Evolutionary conservation across 176 grass and related monocot genomes (phyloP).

Genomic region (Paspalum notatum): DNA sequence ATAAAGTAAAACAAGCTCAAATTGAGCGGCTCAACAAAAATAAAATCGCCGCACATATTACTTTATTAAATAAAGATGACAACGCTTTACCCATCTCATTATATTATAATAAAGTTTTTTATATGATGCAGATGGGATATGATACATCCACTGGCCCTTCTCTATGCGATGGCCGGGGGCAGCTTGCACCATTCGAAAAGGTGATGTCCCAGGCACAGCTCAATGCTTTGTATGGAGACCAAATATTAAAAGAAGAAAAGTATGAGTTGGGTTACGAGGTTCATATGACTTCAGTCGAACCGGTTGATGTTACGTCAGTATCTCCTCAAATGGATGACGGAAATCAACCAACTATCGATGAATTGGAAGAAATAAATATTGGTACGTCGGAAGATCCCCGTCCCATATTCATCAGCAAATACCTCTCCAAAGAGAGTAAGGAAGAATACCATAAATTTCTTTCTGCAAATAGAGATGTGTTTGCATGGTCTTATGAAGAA

Average conservation of each 20-base stretch:
- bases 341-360: neutral
- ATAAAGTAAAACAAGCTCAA: neutral
- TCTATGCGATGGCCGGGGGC: neutral
- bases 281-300: neutral
- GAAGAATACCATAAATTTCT: neutral
- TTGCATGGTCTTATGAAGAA: slow-evolving; percentile 15
- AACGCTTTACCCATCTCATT: too few species aligned
- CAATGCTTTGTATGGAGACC: neutral
- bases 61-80: too few species aligned
- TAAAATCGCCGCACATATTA: too few species aligned
- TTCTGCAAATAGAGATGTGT: neutral
- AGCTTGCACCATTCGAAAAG: neutral
- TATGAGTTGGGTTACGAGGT: neutral
- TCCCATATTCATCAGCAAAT: neutral
- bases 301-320: neutral
- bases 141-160: neutral
- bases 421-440: neutral
- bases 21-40: too few species aligned
- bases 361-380: slow-evolving; percentile 12
- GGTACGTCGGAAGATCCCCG: neutral
- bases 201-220: neutral
- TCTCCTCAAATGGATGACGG: slow-evolving; percentile 18
- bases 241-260: neutral
- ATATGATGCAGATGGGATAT: slow-evolving; percentile 1
- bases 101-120: neutral